A percentile compares a stretch with the other conserved stretches of the same genome.
Evolutionary conservation across 371 early-diverging fungal species (phyloP).

Genomic region (Rhizomucor miehei): DNA sequence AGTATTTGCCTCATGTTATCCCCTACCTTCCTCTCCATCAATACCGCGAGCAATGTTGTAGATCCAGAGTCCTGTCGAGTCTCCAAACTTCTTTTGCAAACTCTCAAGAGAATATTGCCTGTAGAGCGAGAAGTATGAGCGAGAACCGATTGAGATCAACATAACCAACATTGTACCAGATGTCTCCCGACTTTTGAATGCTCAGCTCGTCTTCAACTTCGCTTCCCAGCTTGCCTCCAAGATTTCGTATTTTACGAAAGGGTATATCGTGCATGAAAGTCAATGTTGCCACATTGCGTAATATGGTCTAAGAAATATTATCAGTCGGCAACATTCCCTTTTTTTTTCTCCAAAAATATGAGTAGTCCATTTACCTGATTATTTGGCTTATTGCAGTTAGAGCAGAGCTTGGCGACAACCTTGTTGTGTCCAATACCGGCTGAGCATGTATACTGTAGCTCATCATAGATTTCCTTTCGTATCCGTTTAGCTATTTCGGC

Average conservation of each 20-base stretch:
- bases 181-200: conserved; percentile 48
- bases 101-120: conserved; percentile 32
- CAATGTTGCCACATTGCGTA: conserved; percentile 52
- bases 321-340: neutral
- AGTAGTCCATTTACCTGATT: conserved; percentile 51
- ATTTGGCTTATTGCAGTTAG: conserved; percentile 85
- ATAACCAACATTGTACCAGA: conserved; percentile 28
- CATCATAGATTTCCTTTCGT: conserved; percentile 60
- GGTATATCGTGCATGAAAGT: conserved; percentile 64
- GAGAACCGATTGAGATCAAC: no score
- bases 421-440: conserved; percentile 88
- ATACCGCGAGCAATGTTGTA: conserved; percentile 66
- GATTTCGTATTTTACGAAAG: conserved; percentile 69
- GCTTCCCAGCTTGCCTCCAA: conserved; percentile 90
- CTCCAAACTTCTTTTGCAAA: conserved; percentile 38
- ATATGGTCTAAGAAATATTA: conserved; percentile 49
- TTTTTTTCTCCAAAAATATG: neutral
- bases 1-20: neutral
- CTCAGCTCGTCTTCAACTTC: conserved; percentile 61
- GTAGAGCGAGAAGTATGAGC: neutral
- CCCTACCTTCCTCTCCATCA: conserved; percentile 53
- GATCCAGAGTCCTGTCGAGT: conserved; percentile 51
- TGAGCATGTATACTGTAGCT: conserved; percentile 80
- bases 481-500: conserved; percentile 70
- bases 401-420: conserved; percentile 81